Conservation (phyloP, 2,329 filamentous ascomycete genomes). For the Apiospora marii region DNA sequence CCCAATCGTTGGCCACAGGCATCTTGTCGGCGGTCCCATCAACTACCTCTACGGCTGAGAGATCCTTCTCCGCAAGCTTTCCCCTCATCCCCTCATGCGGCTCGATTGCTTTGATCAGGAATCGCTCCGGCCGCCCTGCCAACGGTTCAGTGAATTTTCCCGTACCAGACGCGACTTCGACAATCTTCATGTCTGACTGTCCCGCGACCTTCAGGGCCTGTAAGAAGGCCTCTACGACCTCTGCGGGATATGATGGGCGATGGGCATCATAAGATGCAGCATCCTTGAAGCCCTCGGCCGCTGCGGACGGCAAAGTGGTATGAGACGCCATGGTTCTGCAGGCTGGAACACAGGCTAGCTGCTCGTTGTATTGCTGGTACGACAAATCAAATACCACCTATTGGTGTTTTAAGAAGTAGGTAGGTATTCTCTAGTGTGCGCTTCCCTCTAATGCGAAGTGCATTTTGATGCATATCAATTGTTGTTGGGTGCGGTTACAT, state of each 20-base stretch:
- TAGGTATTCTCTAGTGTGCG: background rate
- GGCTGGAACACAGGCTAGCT: background rate
- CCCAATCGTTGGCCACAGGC: conserved; percentile 62
- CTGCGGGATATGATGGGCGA: conserved; percentile 70
- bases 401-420: background rate
- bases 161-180: conserved; percentile 74
- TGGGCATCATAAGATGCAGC: conserved; percentile 71
- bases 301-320: conserved; percentile 34
- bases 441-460: background rate
- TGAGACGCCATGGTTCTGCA: conserved; percentile 19
- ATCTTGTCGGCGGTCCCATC: conserved; percentile 67
- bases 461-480: background rate
- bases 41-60: conserved; percentile 61
- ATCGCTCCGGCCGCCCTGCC: conserved; percentile 64
- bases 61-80: conserved; percentile 64
- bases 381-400: background rate
- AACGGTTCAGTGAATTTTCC: conserved; percentile 75
- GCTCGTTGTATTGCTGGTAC: background rate
- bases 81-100: conserved; percentile 72
- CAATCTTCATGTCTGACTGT: conserved; percentile 54
- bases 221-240: conserved; percentile 67
- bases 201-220: conserved; percentile 59
- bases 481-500: conserved; percentile 8
- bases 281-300: conserved; percentile 72
- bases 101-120: conserved; percentile 68